phyloP scores from a whole-genome alignment of 768 basidiomycete genomes.

The Xerocomus brunneocitrinus region DNA sequence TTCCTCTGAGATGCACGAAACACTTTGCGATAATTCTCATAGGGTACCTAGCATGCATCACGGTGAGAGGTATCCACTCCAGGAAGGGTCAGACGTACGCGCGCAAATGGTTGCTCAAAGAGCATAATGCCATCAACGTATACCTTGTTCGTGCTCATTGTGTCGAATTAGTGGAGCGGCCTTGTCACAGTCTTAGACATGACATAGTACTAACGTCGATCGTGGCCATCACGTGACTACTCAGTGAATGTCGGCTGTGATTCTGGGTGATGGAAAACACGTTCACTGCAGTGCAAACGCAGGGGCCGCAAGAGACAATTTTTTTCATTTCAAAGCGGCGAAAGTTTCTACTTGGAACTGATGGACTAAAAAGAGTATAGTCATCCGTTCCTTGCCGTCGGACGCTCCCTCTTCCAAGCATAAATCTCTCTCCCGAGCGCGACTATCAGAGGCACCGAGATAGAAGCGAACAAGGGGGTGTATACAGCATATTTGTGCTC shows the following conservation, averaged over 20 bases:
- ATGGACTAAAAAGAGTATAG: background rate
- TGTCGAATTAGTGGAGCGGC: constrained; percentile 1
- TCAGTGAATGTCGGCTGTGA: background rate
- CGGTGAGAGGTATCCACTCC: constrained; percentile 8
- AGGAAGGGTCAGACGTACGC: constrained; percentile 40
- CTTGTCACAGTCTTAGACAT: constrained; percentile 2
- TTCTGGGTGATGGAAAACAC: constrained; percentile 6
- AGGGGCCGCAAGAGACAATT: constrained; percentile 8
- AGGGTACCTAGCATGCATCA: constrained; percentile 60
- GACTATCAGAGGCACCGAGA: constrained; percentile 77
- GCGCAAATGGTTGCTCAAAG: constrained; percentile 80
- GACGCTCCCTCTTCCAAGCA: constrained; percentile 46
- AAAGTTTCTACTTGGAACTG: constrained; percentile 7
- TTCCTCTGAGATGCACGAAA: constrained; percentile 79
- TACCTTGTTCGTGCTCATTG: constrained; percentile 44
- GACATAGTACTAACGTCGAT: constrained; percentile 12
- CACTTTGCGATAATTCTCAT: constrained; percentile 85
- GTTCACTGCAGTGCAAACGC: constrained; percentile 11
- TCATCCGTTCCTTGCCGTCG: constrained; percentile 13
- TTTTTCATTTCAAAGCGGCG: constrained; percentile 5
- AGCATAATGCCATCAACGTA: constrained; percentile 71
- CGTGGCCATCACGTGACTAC: constrained; percentile 24
- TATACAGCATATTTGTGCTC: constrained; percentile 99
- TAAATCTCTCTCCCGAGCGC: constrained; percentile 69
- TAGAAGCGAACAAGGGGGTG: constrained; percentile 89